A percentile compares a stretch with the other conserved stretches of the same genome.
Conservation (phyloP, 352 stramenopile species). For the Globisporangium apiculatum region DNA sequence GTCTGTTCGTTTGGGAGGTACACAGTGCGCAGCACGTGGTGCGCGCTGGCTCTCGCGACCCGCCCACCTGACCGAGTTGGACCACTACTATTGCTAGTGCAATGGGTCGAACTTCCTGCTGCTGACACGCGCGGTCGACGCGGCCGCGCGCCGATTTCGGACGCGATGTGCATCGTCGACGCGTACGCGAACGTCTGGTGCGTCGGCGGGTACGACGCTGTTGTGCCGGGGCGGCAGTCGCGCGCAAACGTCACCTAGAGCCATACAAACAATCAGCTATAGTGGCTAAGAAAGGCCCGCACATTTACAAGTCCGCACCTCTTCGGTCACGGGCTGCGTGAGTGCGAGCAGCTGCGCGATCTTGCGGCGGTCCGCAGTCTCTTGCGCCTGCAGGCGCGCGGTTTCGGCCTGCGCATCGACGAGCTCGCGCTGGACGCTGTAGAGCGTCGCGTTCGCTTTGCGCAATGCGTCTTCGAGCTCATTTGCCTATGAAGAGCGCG, state of each 20-base stretch:
- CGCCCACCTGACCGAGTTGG: too few species aligned
- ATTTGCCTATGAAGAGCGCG: conserved; percentile 24
- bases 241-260: conserved; percentile 60
- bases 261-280: not conserved
- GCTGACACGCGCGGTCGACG: not conserved
- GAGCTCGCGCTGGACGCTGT: conserved; percentile 53
- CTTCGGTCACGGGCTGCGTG: conserved; percentile 76
- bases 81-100: conserved; percentile 9
- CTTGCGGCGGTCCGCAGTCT: conserved; percentile 64
- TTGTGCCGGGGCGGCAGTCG: conserved; percentile 55
- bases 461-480: conserved; percentile 55
- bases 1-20: conserved; percentile 75
- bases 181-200: conserved; percentile 50
- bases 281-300: not conserved
- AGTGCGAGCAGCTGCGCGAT: conserved; percentile 79
- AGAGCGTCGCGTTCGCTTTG: conserved; percentile 47
- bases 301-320: conserved; percentile 17
- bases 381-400: conserved; percentile 62
- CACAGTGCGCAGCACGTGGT: conserved; percentile 61
- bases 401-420: conserved; percentile 61
- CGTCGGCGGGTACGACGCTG: conserved; percentile 37
- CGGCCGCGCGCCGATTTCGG: conserved; percentile 12
- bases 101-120: not conserved
- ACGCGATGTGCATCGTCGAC: conserved; percentile 73
- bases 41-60: not conserved